Base-by-base conservation (phyloP, 1,284 basidiomycete genomes). In the Moesziomyces parantarcticus region DNA sequence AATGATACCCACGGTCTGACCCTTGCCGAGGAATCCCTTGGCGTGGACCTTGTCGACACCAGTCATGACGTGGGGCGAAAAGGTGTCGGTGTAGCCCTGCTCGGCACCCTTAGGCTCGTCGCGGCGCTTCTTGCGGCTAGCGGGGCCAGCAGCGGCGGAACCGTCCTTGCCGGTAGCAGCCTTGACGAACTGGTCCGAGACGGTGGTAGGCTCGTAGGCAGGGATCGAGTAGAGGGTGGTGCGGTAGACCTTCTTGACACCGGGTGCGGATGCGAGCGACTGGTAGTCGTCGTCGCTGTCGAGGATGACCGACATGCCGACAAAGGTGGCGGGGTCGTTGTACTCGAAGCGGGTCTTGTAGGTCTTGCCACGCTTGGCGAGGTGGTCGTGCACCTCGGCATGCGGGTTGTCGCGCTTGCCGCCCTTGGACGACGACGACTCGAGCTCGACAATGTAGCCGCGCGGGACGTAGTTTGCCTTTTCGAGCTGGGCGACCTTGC, bases 1-100 rank as follows among this genome's bases (percentile, higher is more conserved):
- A 48, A 87, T 85, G 54, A 89, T 86, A 43, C 85, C 88, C 32
- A 89, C 86, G 59, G 87, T 87, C 77, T 88, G 84, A 5, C 88
- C 88, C 29, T 85, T 84, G 26, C 88, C 88, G 23, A 84, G 83
- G 72, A 87, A 86, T 9, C 88, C 88, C 58, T 85, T 72, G 5
- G 85, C 85, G 59, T 89, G 88, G 7, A 88, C 84, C 65, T 85
- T 86, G 78, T 88, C 86, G 5, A 87, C 86, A 14, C 85, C 84
- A 13, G 68, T 75, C 76, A 78, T 78, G 49, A 68, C 58, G 52
- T 78, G 75, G n/a, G 76, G 72, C 7, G 58, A 56, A 34, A 78
- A 78, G 16, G 60, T 68, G 57, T 78, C 76, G 45, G 58, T 67
- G 50, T 56, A 55, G 29, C 63, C 72, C 7, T 44, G 23, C 16